Evolutionary conservation across 148 eudicot species (phyloP), one percentile per base, ranked within the genome.

Genomic region (Persicaria tinctoria): DNA sequence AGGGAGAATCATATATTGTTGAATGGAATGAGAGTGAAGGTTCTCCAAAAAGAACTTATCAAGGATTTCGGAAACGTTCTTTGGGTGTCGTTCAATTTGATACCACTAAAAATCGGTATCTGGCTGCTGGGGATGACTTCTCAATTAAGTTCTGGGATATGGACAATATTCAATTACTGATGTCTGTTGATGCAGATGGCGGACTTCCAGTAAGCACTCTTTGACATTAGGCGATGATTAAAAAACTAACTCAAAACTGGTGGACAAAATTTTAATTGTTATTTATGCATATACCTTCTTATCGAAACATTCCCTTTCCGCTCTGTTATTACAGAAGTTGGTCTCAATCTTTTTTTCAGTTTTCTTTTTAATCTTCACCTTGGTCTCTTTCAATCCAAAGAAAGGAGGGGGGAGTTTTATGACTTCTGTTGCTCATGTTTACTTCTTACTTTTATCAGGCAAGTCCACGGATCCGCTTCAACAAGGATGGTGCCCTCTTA

Each of bases 21-120:
- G 98, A 93, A 84, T 93, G 98, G 98, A 93, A 91, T 81, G 94
- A 91, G 76, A 89, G 89, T 82, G 98, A 93, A 84, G 94, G 94
- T 51, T 87, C 89, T 63, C 86, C 91, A 76, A 83, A 85, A 77
- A 88, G 97, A 84, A 89, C 86, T 54, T 93, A 91, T 78, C 84
- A 72, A 71, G 97, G 97, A 47, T 87, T 91, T 48, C 78, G 91
- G 50, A 91, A 91, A 77, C 81, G 84, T 50, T 88, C 97, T 66
- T 66, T 82, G 73, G 94, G 90, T 70, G 90, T 89, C 78, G 87
- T 93, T 64, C 97, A 91, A 63, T 93, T 93, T 78, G 93, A 90
- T 83, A 87, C 91, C 18, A 87, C 89, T 73, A 87, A 80, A 75
- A 89, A 91, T 64, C 85, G 86, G 20, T 91, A 76, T 80, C 81